Percentiles rank a stretch among this genome's conserved stretches.
phyloP scores from a whole-genome alignment of 805 yeast species.

The Ogataea methylovora region DNA sequence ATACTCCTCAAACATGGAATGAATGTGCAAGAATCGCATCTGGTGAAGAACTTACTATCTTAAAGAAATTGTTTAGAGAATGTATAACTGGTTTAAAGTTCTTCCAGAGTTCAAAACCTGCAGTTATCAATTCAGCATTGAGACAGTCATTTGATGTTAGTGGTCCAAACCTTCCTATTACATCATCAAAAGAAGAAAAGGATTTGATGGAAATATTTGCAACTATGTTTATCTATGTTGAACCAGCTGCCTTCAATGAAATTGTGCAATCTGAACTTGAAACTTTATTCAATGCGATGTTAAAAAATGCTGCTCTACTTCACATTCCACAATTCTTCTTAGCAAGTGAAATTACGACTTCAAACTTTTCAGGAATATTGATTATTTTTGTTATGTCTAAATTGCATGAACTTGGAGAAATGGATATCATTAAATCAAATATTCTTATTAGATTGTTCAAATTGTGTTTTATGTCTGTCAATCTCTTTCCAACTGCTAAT shows the following conservation, averaged over 20 bases:
- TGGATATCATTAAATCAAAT: constrained; percentile 68
- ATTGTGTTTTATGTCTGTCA: constrained; percentile 92
- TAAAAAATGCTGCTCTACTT: constrained; percentile 75
- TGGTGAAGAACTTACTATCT: constrained; percentile 72
- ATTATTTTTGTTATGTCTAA: constrained; percentile 69
- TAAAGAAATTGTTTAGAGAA: constrained; percentile 73
- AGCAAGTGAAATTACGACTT: constrained; percentile 90
- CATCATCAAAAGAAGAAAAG: constrained; percentile 87
- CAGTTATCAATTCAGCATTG: constrained; percentile 23
- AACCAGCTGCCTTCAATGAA: constrained; percentile 93
- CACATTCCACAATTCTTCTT: constrained; percentile 91
- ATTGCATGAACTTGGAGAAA: constrained; percentile 71
- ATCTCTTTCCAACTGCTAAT: constrained; percentile 78
- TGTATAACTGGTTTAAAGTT: constrained; percentile 75
- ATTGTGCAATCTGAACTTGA: constrained; percentile 77
- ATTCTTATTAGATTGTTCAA: constrained; percentile 82
- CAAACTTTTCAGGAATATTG: constrained; percentile 81
- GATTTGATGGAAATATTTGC: constrained; percentile 95
- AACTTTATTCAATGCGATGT: constrained; percentile 67
- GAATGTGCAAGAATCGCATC: constrained; percentile 80
- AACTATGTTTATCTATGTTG: constrained; percentile 86
- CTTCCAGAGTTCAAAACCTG: constrained; percentile 55
- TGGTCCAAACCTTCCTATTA: constrained; percentile 77
- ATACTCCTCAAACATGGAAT: constrained; percentile 61
- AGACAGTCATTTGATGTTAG: constrained; percentile 50